Evolutionary conservation across 1,139 yeast genomes (phyloP).

Genomic region (Protomyces pachydermus): DNA sequence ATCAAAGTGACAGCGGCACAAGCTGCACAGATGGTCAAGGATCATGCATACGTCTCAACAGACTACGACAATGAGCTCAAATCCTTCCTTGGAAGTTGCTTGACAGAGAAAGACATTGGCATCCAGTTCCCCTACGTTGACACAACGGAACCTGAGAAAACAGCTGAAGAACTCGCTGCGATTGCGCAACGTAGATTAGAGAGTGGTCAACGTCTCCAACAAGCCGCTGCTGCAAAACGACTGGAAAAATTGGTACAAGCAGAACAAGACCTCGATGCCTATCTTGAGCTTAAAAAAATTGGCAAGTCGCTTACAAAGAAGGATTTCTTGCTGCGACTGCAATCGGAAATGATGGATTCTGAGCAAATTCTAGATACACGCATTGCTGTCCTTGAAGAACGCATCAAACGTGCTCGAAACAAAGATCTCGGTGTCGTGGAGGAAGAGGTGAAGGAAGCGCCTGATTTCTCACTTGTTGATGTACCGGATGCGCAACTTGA

Average conservation of each 20-base stretch:
- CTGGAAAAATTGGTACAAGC: constrained; percentile 73
- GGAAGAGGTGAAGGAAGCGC: constrained; percentile 47
- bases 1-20: constrained; percentile 61
- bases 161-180: constrained; percentile 73
- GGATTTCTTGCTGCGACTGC: constrained; percentile 53
- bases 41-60: constrained; percentile 69
- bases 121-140: constrained; percentile 78
- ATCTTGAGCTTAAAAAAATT: constrained; percentile 34
- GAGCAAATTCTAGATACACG: constrained; percentile 67
- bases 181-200: constrained; percentile 80
- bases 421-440: constrained; percentile 58
- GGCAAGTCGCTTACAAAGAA: constrained; percentile 38
- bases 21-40: constrained; percentile 61
- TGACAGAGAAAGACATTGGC: constrained; percentile 65
- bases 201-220: constrained; percentile 83
- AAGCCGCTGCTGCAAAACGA: constrained; percentile 83
- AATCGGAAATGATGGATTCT: constrained; percentile 73
- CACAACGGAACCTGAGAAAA: constrained; percentile 59
- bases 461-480: constrained; percentile 72
- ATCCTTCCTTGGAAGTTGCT: constrained; percentile 51
- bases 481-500: constrained; percentile 75
- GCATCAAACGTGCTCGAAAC: constrained; percentile 61
- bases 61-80: constrained; percentile 60
- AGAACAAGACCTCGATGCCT: constrained; percentile 74
- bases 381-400: constrained; percentile 58